phyloP scores from a whole-genome alignment of 2,329 filamentous ascomycete genomes.

The Neophaeococcomyces mojaviensis region DNA sequence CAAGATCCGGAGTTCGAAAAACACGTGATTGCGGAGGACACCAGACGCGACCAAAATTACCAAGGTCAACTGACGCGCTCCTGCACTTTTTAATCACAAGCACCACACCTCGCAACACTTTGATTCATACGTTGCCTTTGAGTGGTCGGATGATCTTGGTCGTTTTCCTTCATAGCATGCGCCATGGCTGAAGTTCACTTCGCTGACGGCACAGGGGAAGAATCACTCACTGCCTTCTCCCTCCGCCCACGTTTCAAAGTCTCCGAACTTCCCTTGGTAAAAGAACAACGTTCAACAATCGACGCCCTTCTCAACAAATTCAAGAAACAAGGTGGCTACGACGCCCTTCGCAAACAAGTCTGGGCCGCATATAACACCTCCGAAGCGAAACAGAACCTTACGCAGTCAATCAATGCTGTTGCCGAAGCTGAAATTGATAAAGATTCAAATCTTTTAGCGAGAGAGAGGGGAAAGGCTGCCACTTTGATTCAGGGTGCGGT shows the following conservation, averaged over 20 bases:
- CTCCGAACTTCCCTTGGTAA: slow-evolving; percentile 53
- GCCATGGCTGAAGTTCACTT: slow-evolving; percentile 14
- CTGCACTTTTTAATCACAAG: too few species aligned
- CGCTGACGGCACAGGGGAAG: slow-evolving; percentile 2
- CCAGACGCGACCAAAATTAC: too few species aligned
- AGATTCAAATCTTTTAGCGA: slow-evolving; percentile 53
- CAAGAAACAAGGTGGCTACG: slow-evolving; percentile 61
- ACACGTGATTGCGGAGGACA: too few species aligned
- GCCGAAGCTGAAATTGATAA: slow-evolving; percentile 56
- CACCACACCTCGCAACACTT: too few species aligned
- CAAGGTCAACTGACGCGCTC: too few species aligned
- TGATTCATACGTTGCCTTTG: too few species aligned
- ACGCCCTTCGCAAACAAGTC: slow-evolving; percentile 52
- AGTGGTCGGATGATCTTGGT: too few species aligned
- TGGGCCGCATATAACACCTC: slow-evolving; percentile 50
- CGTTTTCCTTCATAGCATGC: background rate
- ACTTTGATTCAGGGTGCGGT: slow-evolving; percentile 58
- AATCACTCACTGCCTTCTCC: slow-evolving; percentile 13
- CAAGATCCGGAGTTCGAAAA: too few species aligned
- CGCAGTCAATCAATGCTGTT: slow-evolving; percentile 46
- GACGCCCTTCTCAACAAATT: slow-evolving; percentile 56
- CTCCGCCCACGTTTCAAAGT: slow-evolving; percentile 45
- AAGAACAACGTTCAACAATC: slow-evolving; percentile 51
- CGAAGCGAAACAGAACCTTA: slow-evolving; percentile 47
- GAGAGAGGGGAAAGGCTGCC: slow-evolving; percentile 55